Percentiles rank a stretch among this genome's conserved stretches.
Conservation (phyloP, 305 asterid genomes). For the Euphrasia arctica region DNA sequence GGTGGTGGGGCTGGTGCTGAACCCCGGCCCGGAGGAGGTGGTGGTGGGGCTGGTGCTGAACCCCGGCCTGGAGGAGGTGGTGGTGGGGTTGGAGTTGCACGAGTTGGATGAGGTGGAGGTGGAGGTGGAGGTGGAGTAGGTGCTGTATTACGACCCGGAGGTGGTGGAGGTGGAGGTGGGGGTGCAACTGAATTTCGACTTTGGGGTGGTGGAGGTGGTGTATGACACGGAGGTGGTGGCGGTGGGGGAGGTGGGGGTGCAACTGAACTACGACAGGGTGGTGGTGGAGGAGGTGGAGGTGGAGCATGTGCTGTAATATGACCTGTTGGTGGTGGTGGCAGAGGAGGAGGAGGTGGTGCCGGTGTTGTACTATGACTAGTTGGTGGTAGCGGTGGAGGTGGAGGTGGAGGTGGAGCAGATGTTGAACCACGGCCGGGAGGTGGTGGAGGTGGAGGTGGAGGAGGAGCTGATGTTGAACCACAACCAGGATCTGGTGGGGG, state of each 20-base stretch:
- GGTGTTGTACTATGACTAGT: neutral
- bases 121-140: constrained; percentile 26
- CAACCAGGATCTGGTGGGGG: constrained; percentile 30
- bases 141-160: constrained; percentile 16
- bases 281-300: constrained; percentile 28
- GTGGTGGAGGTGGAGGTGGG: constrained; percentile 31
- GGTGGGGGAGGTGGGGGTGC: constrained; percentile 13
- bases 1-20: constrained; percentile 21
- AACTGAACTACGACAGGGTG: constrained; percentile 17
- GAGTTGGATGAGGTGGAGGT: constrained; percentile 39
- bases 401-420: neutral
- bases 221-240: constrained; percentile 18
- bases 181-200: constrained; percentile 16
- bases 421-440: neutral
- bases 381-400: constrained; percentile 31
- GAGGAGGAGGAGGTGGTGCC: neutral
- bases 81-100: constrained; percentile 37
- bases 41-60: constrained; percentile 35
- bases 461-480: neutral
- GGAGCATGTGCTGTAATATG: neutral
- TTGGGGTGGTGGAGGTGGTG: constrained; percentile 37
- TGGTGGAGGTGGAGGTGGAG: neutral
- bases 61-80: constrained; percentile 39
- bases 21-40: constrained; percentile 24
- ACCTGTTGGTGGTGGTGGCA: constrained; percentile 4